Evolutionary conservation across 2,329 filamentous ascomycete genomes (phyloP).

Genomic region (Cadophora sp.): DNA sequence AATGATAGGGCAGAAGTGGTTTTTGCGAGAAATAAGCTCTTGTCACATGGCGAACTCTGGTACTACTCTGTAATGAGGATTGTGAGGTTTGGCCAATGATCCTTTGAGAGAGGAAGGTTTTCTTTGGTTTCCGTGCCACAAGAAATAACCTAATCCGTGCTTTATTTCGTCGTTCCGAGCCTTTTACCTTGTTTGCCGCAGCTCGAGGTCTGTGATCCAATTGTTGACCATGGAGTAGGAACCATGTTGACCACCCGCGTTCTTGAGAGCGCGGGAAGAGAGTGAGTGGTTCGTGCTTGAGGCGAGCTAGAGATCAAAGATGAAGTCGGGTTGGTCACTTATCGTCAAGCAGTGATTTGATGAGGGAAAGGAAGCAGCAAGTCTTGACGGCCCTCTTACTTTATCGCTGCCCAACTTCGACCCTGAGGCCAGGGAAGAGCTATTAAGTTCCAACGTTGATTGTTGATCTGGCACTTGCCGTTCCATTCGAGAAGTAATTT

Average conservation of each 20-base stretch:
- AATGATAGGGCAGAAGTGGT: not conserved
- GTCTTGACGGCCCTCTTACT: not conserved
- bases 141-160: constrained; percentile 12
- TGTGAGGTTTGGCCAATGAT: constrained; percentile 14
- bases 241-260: not conserved
- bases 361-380: not conserved
- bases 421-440: no score
- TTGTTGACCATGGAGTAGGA: constrained; percentile 16
- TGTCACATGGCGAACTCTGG: constrained; percentile 5
- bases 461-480: not conserved
- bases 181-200: constrained; percentile 5
- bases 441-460: no score
- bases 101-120: not conserved
- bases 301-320: not conserved
- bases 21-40: constrained; percentile 12
- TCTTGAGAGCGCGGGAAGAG: not conserved
- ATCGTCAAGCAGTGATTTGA: not conserved
- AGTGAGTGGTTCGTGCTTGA: constrained; percentile 11
- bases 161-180: constrained; percentile 24
- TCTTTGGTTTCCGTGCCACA: constrained; percentile 6
- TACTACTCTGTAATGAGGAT: constrained; percentile 21
- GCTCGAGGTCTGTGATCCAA: constrained; percentile 22
- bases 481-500: constrained; percentile 3
- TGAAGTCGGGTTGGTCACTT: not conserved
- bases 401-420: not conserved